Conservation (phyloP, 768 basidiomycete species). For the Favolaschia claudopus region DNA sequence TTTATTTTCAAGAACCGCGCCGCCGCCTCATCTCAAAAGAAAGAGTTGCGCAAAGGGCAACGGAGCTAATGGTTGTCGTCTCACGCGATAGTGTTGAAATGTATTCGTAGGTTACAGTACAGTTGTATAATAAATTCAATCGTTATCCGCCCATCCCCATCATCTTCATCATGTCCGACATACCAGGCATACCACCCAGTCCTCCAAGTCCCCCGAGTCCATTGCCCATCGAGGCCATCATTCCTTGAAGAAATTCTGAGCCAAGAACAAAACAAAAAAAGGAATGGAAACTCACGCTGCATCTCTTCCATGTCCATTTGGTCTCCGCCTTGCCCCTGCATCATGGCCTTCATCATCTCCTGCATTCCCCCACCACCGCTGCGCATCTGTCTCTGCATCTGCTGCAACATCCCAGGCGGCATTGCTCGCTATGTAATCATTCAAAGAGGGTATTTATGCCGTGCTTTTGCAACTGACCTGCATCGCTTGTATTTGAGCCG, state of each 20-base stretch:
- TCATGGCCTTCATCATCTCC: conserved; percentile 98
- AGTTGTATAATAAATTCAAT: conserved; percentile 7
- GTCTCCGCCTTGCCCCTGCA: conserved; percentile 93
- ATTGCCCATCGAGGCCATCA: conserved; percentile 89
- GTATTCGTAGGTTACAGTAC: conserved; percentile 21
- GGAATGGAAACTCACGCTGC: conserved; percentile 68
- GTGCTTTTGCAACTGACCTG: conserved; percentile 60
- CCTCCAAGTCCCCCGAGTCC: conserved; percentile 64
- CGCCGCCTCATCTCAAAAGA: conserved; percentile 70
- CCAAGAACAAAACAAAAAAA: conserved; percentile 5
- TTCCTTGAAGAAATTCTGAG: conserved; percentile 54
- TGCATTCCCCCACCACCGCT: conserved; percentile 91
- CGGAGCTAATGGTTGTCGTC: conserved; percentile 24
- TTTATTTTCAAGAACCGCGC: conserved; percentile 82
- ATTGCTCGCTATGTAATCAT: conserved; percentile 72
- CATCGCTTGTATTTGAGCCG: conserved; percentile 94
- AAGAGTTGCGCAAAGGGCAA: conserved; percentile 57
- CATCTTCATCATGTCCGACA: conserved; percentile 87
- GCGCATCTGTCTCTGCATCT: conserved; percentile 86
- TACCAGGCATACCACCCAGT: conserved; percentile 66
- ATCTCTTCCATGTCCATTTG: conserved; percentile 94
- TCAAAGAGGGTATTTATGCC: not conserved
- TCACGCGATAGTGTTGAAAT: conserved; percentile 6
- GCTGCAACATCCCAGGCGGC: conserved; percentile 94
- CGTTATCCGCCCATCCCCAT: conserved; percentile 76